phyloP scores from a whole-genome alignment of 2,329 filamentous ascomycete genomes.

The Paecilomyces dactylethromorphus region DNA sequence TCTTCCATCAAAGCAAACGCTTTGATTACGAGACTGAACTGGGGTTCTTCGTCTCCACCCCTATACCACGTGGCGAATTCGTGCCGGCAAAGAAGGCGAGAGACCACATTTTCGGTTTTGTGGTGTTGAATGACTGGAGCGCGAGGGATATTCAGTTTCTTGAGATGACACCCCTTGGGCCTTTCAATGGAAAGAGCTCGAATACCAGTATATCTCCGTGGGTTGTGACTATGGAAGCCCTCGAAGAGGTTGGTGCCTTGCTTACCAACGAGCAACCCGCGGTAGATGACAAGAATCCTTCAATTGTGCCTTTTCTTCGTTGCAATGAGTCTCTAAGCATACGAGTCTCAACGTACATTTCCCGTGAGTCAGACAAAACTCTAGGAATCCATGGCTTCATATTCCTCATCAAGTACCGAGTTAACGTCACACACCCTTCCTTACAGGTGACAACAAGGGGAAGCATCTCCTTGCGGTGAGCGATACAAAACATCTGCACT shows the following conservation, averaged over 20 bases:
- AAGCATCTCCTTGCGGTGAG: no score
- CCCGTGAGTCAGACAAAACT: no score
- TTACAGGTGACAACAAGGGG: no score
- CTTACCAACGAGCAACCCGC: no score
- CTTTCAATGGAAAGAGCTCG: slow-evolving; percentile 57
- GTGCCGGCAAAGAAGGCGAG: slow-evolving; percentile 44
- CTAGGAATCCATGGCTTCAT: no score
- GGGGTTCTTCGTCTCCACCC: slow-evolving; percentile 40
- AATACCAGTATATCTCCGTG: slow-evolving; percentile 56
- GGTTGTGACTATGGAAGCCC: slow-evolving; percentile 55
- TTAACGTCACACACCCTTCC: no score
- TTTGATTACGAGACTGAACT: slow-evolving; percentile 41
- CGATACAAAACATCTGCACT: slow-evolving; percentile 15
- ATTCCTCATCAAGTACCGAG: no score
- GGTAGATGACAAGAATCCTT: no score
- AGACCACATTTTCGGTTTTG: slow-evolving; percentile 56
- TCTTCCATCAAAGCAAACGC: slow-evolving; percentile 14
- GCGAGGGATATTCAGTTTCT: slow-evolving; percentile 51
- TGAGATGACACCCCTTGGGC: slow-evolving; percentile 57
- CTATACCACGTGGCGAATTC: slow-evolving; percentile 27
- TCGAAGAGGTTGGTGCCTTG: no score
- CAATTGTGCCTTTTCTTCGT: no score
- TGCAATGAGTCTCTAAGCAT: no score
- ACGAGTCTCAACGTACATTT: no score
- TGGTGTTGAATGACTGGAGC: slow-evolving; percentile 57